Conservation (phyloP, 169 alveolate species). For the Eimeria sp. region DNA sequence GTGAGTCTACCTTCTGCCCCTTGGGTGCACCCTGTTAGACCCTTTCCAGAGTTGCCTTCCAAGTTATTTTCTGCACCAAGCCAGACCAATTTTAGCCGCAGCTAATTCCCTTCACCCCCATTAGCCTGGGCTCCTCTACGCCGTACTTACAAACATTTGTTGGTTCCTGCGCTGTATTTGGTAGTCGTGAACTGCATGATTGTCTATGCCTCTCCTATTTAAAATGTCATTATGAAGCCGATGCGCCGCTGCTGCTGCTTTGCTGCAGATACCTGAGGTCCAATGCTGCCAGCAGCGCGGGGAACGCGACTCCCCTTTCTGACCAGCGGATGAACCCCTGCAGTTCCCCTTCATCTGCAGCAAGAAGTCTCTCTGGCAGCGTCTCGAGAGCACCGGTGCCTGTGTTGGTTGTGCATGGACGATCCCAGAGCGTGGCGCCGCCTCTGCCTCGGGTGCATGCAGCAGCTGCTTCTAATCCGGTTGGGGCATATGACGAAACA, state of each 20-base stretch:
- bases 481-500: not conserved
- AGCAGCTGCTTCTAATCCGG: not conserved
- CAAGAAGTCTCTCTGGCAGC: not conserved
- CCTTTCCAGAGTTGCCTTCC: not conserved
- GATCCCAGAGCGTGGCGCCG: conserved; percentile 64
- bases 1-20: not conserved
- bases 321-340: not conserved
- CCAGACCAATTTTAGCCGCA: no score
- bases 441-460: conserved; percentile 23
- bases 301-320: conserved; percentile 2
- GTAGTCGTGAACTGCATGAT: not conserved
- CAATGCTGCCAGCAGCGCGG: not conserved
- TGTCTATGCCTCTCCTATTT: not conserved
- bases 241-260: not conserved
- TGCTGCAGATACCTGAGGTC: conserved; percentile 22
- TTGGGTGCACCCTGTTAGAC: not conserved
- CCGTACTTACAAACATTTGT: not conserved
- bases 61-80: not conserved
- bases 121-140: not conserved
- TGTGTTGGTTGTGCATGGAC: conserved; percentile 28
- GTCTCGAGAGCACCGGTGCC: conserved; percentile 20
- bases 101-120: no score
- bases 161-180: not conserved
- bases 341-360: conserved; percentile 9
- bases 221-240: not conserved